Evolutionary conservation across 2,329 filamentous ascomycete species (phyloP).

Genomic region (Pseudocercospora fijiensis): DNA sequence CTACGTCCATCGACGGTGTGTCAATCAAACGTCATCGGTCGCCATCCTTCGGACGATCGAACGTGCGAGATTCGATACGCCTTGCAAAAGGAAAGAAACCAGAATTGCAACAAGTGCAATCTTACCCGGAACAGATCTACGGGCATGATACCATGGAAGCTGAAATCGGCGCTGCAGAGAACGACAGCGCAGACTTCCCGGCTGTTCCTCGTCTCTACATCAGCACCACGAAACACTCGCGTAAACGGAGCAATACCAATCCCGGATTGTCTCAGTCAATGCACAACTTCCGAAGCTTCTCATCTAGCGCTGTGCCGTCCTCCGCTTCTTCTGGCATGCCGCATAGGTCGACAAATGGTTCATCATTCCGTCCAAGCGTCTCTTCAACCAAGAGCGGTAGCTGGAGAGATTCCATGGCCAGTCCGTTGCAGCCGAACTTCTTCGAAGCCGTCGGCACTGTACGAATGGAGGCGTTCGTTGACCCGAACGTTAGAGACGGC

Average conservation of each 20-base stretch:
- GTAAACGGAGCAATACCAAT: conserved; percentile 87
- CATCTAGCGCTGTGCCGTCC: conserved; percentile 48
- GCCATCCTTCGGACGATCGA: conserved; percentile 46
- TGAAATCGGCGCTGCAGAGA: conserved; percentile 19
- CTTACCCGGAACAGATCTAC: conserved; percentile 19
- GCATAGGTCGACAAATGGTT: conserved; percentile 23
- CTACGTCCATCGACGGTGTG: conserved; percentile 31
- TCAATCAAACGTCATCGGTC: conserved; percentile 34
- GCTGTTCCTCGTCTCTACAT: conserved; percentile 69
- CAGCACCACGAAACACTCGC: conserved; percentile 61
- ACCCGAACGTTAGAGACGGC: conserved; percentile 42
- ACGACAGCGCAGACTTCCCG: conserved; percentile 68
- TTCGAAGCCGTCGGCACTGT: conserved; percentile 89
- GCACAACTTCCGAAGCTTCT: conserved; percentile 76
- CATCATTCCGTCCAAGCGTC: conserved; percentile 28
- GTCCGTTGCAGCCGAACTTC: conserved; percentile 54
- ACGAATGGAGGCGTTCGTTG: conserved; percentile 96
- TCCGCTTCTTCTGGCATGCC: conserved; percentile 33
- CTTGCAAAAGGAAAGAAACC: conserved; percentile 68
- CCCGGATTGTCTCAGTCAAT: conserved; percentile 66
- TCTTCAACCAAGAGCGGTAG: conserved; percentile 32
- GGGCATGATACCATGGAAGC: conserved; percentile 8
- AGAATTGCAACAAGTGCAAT: conserved; percentile 22
- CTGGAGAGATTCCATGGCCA: conserved; percentile 30
- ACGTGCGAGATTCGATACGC: conserved; percentile 84